Evolutionary conservation across 73 alveolate genomes (phyloP).

Genomic region (Blepharisma stoltei): DNA sequence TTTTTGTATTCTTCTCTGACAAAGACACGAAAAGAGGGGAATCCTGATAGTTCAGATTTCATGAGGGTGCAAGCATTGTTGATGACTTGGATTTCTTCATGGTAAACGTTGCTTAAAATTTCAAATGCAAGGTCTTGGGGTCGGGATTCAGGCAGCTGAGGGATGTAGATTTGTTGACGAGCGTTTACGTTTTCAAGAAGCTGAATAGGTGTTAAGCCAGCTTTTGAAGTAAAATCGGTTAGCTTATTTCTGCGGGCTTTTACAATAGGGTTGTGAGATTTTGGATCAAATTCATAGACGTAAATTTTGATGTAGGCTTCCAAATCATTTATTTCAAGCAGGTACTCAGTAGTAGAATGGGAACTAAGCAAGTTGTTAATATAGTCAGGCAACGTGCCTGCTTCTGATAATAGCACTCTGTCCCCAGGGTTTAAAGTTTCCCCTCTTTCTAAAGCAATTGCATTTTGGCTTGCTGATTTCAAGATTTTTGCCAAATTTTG

Average conservation of each 20-base stretch:
- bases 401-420: not conserved
- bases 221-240: not conserved
- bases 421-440: not conserved
- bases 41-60: conserved; percentile 17
- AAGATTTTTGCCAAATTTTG: not conserved
- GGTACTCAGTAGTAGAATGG: not conserved
- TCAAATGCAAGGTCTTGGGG: conserved; percentile 33
- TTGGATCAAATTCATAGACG: not conserved
- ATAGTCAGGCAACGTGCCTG: not conserved
- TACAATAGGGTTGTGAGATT: not conserved
- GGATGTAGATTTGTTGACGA: not conserved
- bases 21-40: conserved; percentile 10
- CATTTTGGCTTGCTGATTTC: not conserved
- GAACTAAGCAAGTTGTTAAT: not conserved
- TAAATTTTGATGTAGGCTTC: conserved; percentile 6
- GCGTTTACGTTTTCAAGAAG: conserved; percentile 16
- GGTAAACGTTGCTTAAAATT: not conserved
- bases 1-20: conserved; percentile 21
- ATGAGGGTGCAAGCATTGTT: conserved; percentile 15
- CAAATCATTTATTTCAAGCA: conserved; percentile 8
- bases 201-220: conserved; percentile 25
- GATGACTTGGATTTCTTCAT: conserved; percentile 25
- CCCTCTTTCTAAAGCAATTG: not conserved
- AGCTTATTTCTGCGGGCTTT: conserved; percentile 16
- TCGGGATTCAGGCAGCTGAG: not conserved